Percentiles rank a stretch among this genome's conserved stretches.
Conservation (phyloP, 768 basidiomycete species). For the Pleurotus djamor region DNA sequence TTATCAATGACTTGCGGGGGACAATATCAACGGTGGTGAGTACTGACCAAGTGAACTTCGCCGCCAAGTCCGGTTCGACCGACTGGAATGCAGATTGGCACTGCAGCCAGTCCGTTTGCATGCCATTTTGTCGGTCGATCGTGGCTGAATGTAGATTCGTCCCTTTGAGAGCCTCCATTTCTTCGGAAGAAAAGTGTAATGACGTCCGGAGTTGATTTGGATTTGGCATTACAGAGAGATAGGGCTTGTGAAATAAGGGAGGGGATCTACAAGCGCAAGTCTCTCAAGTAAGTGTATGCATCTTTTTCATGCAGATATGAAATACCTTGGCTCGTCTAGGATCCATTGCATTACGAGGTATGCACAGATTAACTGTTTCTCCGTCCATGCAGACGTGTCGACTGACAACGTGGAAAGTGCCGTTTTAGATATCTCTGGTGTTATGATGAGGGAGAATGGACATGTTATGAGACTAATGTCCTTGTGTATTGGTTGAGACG, state of each 20-base stretch:
- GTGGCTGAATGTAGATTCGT: conserved; percentile 84
- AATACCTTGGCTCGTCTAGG: conserved; percentile 32
- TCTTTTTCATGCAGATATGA: not conserved
- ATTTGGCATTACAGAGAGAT: conserved; percentile 66
- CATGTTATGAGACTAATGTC: conserved; percentile 63
- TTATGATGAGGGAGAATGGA: conserved; percentile 66
- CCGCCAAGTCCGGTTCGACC: conserved; percentile 38
- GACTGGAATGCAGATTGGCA: conserved; percentile 42
- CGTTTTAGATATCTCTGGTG: conserved; percentile 40
- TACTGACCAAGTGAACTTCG: conserved; percentile 66
- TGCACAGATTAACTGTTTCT: conserved; percentile 64
- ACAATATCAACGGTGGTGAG: not conserved
- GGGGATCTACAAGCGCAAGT: not conserved
- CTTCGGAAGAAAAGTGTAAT: conserved; percentile 62
- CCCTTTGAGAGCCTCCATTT: conserved; percentile 68
- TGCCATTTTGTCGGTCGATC: conserved; percentile 57
- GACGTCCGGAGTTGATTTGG: conserved; percentile 62
- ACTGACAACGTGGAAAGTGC: conserved; percentile 37
- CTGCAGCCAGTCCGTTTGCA: conserved; percentile 60
- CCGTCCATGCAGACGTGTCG: conserved; percentile 41
- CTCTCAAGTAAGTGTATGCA: not conserved
- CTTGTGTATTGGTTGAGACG: conserved; percentile 40
- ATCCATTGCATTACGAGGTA: conserved; percentile 72
- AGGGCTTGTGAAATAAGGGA: conserved; percentile 47
- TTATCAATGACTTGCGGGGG: not conserved